Conservation (phyloP, 139 green algal species). For the Chlorella sp. region DNA sequence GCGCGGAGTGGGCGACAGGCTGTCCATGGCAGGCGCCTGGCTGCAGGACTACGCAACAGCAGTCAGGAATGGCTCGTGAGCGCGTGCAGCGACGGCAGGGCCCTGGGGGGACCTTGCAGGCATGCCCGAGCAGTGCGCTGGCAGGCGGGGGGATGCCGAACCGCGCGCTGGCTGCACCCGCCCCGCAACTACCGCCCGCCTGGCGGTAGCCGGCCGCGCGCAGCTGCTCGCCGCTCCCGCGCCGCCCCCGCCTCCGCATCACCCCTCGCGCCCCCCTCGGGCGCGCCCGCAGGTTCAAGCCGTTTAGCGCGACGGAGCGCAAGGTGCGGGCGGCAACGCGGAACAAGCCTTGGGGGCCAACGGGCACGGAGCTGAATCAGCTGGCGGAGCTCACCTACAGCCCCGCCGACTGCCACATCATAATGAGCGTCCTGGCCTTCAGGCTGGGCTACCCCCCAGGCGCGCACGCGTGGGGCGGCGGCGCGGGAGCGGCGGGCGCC, state of each 20-base stretch:
- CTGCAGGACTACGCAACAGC: conserved; percentile 75
- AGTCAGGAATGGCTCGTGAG: conserved; percentile 48
- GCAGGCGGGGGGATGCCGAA: too few relatives aligned
- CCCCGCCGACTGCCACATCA: conserved; percentile 54
- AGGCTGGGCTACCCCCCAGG: conserved; percentile 63
- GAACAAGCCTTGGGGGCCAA: conserved; percentile 80
- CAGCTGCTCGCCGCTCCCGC: neutral
- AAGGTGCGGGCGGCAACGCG: conserved; percentile 71
- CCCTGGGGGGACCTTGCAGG: neutral
- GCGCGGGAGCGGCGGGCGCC: too few relatives aligned
- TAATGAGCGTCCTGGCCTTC: conserved; percentile 73
- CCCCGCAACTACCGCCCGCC: too few relatives aligned
- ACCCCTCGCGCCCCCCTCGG: neutral
- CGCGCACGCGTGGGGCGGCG: too few relatives aligned
- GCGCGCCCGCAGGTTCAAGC: conserved; percentile 36
- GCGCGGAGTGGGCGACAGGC: too few relatives aligned
- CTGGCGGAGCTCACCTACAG: conserved; percentile 62
- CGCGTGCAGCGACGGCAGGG: neutral
- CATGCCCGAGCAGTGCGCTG: too few relatives aligned
- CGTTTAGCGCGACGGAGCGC: conserved; percentile 66
- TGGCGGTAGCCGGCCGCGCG: too few relatives aligned
- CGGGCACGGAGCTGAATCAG: conserved; percentile 67
- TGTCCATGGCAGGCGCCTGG: too few relatives aligned
- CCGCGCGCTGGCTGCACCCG: too few relatives aligned
- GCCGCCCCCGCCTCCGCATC: neutral